These are phyloP conservation scores for Alternaria atra DNA, from an alignment of 2,329 filamentous ascomycete species.

Conservation along the genomic window DNA sequence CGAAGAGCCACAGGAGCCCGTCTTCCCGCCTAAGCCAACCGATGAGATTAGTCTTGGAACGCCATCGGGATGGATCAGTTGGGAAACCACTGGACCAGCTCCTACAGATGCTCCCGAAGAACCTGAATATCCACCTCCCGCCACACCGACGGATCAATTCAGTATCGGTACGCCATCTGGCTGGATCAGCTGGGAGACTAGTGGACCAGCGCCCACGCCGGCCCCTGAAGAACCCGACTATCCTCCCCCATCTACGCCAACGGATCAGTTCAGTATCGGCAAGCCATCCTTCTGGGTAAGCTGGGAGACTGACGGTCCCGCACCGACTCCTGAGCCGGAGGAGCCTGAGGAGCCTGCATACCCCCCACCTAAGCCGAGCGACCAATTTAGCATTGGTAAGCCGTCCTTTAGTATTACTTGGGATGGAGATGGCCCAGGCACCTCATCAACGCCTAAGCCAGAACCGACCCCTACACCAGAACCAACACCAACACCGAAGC, in stretches of 20 bases:
- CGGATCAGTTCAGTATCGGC: constrained; percentile 15
- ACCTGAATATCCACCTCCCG: constrained; percentile 16
- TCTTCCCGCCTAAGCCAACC: constrained; percentile 15
- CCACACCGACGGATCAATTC: constrained; percentile 26
- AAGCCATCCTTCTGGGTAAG: constrained; percentile 12
- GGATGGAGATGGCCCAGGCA: constrained; percentile 13
- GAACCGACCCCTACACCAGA: constrained; percentile 7
- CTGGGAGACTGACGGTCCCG: constrained; percentile 10
- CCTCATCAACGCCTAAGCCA: constrained; percentile 3
- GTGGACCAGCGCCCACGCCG: constrained; percentile 7
- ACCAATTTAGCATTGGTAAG: constrained; percentile 11
- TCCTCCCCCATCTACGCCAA: constrained; percentile 16
- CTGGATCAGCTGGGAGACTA: constrained; percentile 28
- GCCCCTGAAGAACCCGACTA: constrained; percentile 13
- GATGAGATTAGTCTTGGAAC: constrained; percentile 18
- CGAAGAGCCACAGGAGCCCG: constrained; percentile 17
- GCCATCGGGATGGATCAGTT: constrained; percentile 18
- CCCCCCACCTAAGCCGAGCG: constrained; percentile 14
- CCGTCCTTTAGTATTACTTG: constrained; percentile 15
- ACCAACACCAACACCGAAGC: constrained; percentile 13
- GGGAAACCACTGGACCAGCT: constrained; percentile 13
- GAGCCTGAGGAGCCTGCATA: constrained; percentile 14
- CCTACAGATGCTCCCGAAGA: constrained; percentile 13
- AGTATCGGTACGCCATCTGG: constrained; percentile 24
- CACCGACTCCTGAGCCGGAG: constrained; percentile 14